Percentiles rank a stretch among this genome's conserved stretches.
Evolutionary conservation across 306 rosid genomes (phyloP).

Genomic region (Canavalia gladiata): DNA sequence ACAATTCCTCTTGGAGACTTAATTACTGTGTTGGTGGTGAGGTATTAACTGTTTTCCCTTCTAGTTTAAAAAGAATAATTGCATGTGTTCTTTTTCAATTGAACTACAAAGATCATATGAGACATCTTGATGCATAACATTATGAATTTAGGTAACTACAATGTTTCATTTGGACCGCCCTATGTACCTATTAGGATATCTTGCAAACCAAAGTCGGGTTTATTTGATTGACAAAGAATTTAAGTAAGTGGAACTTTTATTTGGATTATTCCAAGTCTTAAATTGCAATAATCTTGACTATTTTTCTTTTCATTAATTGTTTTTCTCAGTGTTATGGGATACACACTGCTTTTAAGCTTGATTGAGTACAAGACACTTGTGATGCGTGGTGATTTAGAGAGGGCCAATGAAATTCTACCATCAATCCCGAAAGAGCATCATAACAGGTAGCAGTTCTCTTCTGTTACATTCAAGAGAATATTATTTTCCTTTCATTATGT

Average conservation of each 20-base stretch:
- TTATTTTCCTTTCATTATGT: constrained; percentile 14
- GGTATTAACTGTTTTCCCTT: constrained; percentile 63
- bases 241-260: constrained; percentile 71
- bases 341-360: constrained; percentile 93
- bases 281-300: constrained; percentile 18
- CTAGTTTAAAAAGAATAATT: constrained; percentile 8
- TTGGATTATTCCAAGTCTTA: constrained; percentile 39
- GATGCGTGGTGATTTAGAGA: constrained; percentile 96
- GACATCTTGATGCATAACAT: constrained; percentile 45
- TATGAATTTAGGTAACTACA: constrained; percentile 82
- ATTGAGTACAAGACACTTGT: constrained; percentile 98
- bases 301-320: constrained; percentile 42
- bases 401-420: constrained; percentile 90
- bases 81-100: background rate
- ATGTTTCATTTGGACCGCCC: constrained; percentile 99
- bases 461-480: constrained; percentile 15
- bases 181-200: constrained; percentile 98
- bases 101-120: constrained; percentile 34
- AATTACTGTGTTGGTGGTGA: constrained; percentile 99
- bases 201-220: constrained; percentile 96
- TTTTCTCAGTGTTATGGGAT: constrained; percentile 83
- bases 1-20: constrained; percentile 97
- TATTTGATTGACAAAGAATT: constrained; percentile 97
- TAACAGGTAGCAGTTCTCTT: constrained; percentile 70
- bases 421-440: constrained; percentile 96